These are phyloP conservation scores for Didymella lethalis DNA, from an alignment of 2,329 filamentous ascomycete genomes.

Conservation along the genomic window DNA sequence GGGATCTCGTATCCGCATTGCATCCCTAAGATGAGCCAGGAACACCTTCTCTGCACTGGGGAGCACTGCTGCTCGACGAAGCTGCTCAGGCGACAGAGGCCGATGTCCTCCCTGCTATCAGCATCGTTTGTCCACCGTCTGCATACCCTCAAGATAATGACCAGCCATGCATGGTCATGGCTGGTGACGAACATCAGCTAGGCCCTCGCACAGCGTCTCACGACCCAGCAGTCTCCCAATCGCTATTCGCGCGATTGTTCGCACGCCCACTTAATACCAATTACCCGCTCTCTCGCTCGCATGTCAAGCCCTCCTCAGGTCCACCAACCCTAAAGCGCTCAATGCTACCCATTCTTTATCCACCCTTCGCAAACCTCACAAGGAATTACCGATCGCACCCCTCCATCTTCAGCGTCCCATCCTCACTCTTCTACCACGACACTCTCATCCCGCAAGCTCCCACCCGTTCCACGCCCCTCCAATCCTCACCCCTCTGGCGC, in stretches of 20 bases:
- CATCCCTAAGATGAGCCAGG: constrained; percentile 33
- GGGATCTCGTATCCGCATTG: constrained; percentile 41
- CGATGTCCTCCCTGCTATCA: constrained; percentile 52
- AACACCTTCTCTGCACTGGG: constrained; percentile 50
- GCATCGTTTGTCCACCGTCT: constrained; percentile 50
- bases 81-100: constrained; percentile 57
- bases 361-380: constrained; percentile 56
- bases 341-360: constrained; percentile 53
- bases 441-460: constrained; percentile 54
- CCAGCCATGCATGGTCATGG: constrained; percentile 55
- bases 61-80: constrained; percentile 56
- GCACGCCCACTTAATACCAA: constrained; percentile 48
- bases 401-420: constrained; percentile 54
- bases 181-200: constrained; percentile 57
- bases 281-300: constrained; percentile 53
- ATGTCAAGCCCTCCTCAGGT: constrained; percentile 31
- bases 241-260: constrained; percentile 55
- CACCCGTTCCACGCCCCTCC: constrained; percentile 30
- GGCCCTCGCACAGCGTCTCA: constrained; percentile 52
- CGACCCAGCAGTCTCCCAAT: constrained; percentile 45
- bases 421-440: constrained; percentile 55
- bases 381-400: constrained; percentile 59
- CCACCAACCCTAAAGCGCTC: constrained; percentile 39
- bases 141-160: constrained; percentile 27
- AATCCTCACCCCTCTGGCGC: constrained; percentile 49